Evolutionary conservation across 345 rosid genomes (phyloP).

Genomic region (Cardamine occulta): DNA sequence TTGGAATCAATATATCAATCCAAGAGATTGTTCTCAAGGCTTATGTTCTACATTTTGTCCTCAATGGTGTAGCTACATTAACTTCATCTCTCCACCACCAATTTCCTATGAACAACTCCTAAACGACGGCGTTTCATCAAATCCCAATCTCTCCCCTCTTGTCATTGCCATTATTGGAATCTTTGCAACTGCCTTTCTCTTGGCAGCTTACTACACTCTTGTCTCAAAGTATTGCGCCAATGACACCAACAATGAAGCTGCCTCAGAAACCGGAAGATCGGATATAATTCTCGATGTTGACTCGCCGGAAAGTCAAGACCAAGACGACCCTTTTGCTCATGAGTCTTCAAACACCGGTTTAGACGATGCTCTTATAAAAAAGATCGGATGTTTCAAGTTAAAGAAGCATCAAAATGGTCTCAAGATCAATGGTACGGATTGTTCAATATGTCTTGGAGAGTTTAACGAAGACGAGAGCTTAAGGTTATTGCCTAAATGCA

Average conservation of each 20-base stretch:
- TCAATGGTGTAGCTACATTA: conserved; percentile 73
- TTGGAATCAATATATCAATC: conserved; percentile 59
- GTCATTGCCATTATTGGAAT: conserved; percentile 78
- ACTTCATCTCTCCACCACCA: conserved; percentile 72
- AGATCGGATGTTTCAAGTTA: conserved; percentile 69
- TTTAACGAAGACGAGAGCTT: conserved; percentile 73
- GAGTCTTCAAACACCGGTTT: conserved; percentile 75
- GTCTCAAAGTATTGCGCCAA: conserved; percentile 71
- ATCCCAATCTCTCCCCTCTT: conserved; percentile 74
- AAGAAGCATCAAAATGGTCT: conserved; percentile 50
- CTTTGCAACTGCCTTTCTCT: conserved; percentile 78
- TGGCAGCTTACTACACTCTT: conserved; percentile 71
- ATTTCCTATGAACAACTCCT: conserved; percentile 42
- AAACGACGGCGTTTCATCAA: conserved; percentile 48
- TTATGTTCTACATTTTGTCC: conserved; percentile 77
- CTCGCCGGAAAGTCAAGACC: conserved; percentile 46
- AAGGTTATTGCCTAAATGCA: conserved; percentile 86
- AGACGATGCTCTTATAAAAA: conserved; percentile 73
- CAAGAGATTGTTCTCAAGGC: conserved; percentile 77
- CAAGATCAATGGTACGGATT: conserved; percentile 64
- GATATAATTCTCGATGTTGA: conserved; percentile 42
- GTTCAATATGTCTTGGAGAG: conserved; percentile 90
- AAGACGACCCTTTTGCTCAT: conserved; percentile 49
- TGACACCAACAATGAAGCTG: conserved; percentile 25
- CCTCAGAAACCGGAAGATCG: conserved; percentile 44